phyloP scores from a whole-genome alignment of 2,329 filamentous ascomycete species.

The Penicillium sp. region DNA sequence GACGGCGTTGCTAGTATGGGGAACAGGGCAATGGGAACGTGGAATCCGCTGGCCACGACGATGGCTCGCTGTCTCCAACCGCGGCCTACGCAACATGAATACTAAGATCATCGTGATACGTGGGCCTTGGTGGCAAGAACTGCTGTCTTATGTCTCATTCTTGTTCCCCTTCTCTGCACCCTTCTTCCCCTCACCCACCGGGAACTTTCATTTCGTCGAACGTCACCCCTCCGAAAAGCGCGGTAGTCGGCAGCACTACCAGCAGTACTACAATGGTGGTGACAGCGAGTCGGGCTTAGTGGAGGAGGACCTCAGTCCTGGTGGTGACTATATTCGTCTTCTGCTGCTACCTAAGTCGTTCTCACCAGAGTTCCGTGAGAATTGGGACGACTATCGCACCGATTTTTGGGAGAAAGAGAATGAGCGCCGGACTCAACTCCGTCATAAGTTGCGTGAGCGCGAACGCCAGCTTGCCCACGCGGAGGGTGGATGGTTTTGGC shows the following conservation, averaged over 20 bases:
- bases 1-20: slow-evolving; percentile 85
- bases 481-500: slow-evolving; percentile 78
- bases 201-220: slow-evolving; percentile 79
- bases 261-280: slow-evolving; percentile 51
- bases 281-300: slow-evolving; percentile 64
- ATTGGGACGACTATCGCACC: slow-evolving; percentile 91
- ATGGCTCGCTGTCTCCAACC: slow-evolving; percentile 87
- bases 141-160: slow-evolving; percentile 71
- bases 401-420: slow-evolving; percentile 99
- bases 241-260: slow-evolving; percentile 36
- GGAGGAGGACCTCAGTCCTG: slow-evolving; percentile 87
- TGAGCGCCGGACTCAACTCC: slow-evolving; percentile 74
- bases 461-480: slow-evolving; percentile 68
- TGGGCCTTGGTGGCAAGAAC: slow-evolving; percentile 77
- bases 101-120: slow-evolving; percentile 91
- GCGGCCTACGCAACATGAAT: slow-evolving; percentile 89
- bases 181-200: slow-evolving; percentile 63
- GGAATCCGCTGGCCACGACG: slow-evolving; percentile 91
- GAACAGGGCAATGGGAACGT: slow-evolving; percentile 92
- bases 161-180: slow-evolving; percentile 71
- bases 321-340: slow-evolving; percentile 89
- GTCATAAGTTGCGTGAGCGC: slow-evolving; percentile 67
- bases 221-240: slow-evolving; percentile 48
- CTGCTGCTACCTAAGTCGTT: slow-evolving; percentile 92
- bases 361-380: slow-evolving; percentile 89